phyloP scores from a whole-genome alignment of 768 basidiomycete genomes.

The Mycena pura region DNA sequence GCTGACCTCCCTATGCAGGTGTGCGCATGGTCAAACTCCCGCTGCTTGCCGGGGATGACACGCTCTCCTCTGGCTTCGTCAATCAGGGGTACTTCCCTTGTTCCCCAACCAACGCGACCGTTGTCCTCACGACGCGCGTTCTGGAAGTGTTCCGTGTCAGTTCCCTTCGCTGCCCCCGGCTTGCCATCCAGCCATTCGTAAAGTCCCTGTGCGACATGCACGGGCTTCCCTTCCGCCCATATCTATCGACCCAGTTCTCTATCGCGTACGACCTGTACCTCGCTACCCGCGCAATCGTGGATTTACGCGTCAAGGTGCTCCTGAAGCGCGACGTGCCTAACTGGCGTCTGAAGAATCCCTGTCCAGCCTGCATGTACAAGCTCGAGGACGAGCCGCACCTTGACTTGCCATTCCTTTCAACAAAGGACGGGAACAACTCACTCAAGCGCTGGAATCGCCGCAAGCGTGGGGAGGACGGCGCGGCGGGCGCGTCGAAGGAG shows the following conservation, averaged over 20 bases:
- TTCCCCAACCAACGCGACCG: not conserved
- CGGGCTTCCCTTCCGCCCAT: conserved; percentile 16
- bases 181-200: conserved; percentile 22
- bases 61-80: conserved; percentile 4
- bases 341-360: no score
- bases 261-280: conserved; percentile 29
- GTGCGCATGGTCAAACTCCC: not conserved
- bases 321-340: conserved; percentile 26
- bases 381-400: conserved; percentile 29
- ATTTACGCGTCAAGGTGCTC: not conserved
- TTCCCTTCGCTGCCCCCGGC: conserved; percentile 17
- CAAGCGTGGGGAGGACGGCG: conserved; percentile 9
- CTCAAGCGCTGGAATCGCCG: conserved; percentile 19
- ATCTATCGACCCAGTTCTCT: no score
- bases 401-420: conserved; percentile 18
- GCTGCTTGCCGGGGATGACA: not conserved
- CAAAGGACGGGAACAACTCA: conserved; percentile 35
- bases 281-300: conserved; percentile 2
- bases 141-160: conserved; percentile 19
- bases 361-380: conserved; percentile 32
- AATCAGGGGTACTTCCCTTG: conserved; percentile 17
- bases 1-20: no score
- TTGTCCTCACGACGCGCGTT: conserved; percentile 13
- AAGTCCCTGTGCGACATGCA: conserved; percentile 22
- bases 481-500: conserved; percentile 4